Conservation (phyloP, 345 rosid genomes). For the Eucalyptus fibrosa region DNA sequence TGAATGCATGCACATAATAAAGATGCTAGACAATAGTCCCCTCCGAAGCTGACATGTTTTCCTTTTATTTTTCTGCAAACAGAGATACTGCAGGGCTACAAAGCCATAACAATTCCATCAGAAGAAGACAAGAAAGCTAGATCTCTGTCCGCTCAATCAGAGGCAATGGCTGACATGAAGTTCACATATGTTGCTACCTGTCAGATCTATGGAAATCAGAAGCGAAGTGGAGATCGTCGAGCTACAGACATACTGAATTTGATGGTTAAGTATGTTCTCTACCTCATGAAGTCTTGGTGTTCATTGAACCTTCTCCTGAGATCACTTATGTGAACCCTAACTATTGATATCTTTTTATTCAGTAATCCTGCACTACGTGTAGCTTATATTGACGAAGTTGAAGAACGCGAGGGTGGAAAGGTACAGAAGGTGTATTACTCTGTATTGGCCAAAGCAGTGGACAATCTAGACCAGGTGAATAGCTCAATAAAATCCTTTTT, state of each 20-base stretch:
- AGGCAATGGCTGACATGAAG: slow-evolving; percentile 95
- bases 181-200: slow-evolving; percentile 96
- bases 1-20: background rate
- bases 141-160: slow-evolving; percentile 72
- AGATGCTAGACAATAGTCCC: background rate
- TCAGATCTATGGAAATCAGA: slow-evolving; percentile 89
- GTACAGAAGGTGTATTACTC: slow-evolving; percentile 81
- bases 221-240: slow-evolving; percentile 84
- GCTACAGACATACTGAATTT: slow-evolving; percentile 92
- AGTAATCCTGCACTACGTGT: slow-evolving; percentile 94
- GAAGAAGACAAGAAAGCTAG: slow-evolving; percentile 90
- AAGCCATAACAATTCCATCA: slow-evolving; percentile 67
- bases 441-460: slow-evolving; percentile 81
- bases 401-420: slow-evolving; percentile 72
- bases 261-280: slow-evolving; percentile 87
- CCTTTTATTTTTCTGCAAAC: background rate
- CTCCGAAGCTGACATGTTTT: background rate
- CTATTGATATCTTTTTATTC: slow-evolving; percentile 9
- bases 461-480: slow-evolving; percentile 83
- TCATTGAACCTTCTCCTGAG: background rate
- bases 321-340: background rate
- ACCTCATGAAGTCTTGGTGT: background rate
- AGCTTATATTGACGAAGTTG: slow-evolving; percentile 94
- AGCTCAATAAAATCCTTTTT: background rate
- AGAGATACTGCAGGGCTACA: slow-evolving; percentile 95